A percentile compares a stretch with the other conserved stretches of the same genome.
phyloP scores from a whole-genome alignment of 2,329 filamentous ascomycete genomes.

The Exophiala lecanii-corni region DNA sequence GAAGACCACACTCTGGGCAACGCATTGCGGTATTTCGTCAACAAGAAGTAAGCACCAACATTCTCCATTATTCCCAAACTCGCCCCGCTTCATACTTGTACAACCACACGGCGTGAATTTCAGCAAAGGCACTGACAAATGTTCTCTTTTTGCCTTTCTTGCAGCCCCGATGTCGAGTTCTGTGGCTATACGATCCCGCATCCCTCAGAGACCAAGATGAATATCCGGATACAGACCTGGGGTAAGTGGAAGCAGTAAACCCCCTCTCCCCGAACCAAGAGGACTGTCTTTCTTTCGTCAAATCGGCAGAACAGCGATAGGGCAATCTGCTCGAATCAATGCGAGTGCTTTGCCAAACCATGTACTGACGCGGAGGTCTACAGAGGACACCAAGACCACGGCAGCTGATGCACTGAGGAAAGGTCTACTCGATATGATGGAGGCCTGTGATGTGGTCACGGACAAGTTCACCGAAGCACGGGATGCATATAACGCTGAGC shows the following conservation, averaged over 20 bases:
- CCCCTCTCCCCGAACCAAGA: no score
- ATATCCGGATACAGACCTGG: conserved; percentile 93
- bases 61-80: background rate
- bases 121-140: no score
- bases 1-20: conserved; percentile 97
- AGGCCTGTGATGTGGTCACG: conserved; percentile 88
- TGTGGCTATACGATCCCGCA: conserved; percentile 98
- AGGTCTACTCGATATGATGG: conserved; percentile 80
- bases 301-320: no score
- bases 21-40: conserved; percentile 88
- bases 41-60: conserved; percentile 78
- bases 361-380: conserved; percentile 8
- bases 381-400: conserved; percentile 47
- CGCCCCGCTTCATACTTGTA: background rate
- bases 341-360: background rate
- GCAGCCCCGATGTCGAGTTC: conserved; percentile 90
- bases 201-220: conserved; percentile 94
- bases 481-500: conserved; percentile 52
- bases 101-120: no score
- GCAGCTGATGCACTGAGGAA: conserved; percentile 86
- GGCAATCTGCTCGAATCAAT: no score
- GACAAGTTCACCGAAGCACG: conserved; percentile 75
- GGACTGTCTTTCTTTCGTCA: no score
- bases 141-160: background rate
- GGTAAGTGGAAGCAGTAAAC: conserved; percentile 67